A percentile compares a stretch with the other conserved stretches of the same genome.
These are phyloP conservation scores for Crucibulum cyathiforme DNA, from an alignment of 1,284 basidiomycete species.

Conservation along the genomic window DNA sequence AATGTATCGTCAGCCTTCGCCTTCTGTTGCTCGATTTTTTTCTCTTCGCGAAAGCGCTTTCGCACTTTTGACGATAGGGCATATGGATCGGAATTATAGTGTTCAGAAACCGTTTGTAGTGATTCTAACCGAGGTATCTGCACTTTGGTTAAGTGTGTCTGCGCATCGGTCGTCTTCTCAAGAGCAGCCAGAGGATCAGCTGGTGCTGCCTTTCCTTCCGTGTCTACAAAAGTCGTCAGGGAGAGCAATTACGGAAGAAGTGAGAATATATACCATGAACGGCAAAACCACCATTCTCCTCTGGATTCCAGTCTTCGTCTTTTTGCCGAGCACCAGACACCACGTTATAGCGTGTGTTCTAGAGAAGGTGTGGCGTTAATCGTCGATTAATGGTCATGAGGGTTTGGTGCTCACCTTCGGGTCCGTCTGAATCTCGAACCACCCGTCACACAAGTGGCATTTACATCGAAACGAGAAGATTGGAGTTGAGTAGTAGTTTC, in stretches of 20 bases:
- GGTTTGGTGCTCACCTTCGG: conserved; percentile 71
- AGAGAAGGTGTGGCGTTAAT: background rate
- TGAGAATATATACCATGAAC: conserved; percentile 68
- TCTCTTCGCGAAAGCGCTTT: conserved; percentile 84
- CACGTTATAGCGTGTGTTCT: conserved; percentile 97
- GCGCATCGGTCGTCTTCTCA: conserved; percentile 85
- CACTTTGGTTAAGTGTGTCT: conserved; percentile 73
- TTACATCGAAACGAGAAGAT: conserved; percentile 97
- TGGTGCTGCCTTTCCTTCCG: conserved; percentile 64
- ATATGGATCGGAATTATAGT: conserved; percentile 86
- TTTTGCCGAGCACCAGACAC: conserved; percentile 89
- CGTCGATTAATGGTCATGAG: background rate
- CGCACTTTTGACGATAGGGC: conserved; percentile 75
- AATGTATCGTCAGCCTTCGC: conserved; percentile 72
- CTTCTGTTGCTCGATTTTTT: conserved; percentile 75
- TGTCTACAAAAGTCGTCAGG: conserved; percentile 53
- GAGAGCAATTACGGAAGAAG: background rate
- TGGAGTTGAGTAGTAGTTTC: conserved; percentile 93
- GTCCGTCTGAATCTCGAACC: conserved; percentile 98
- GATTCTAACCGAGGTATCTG: conserved; percentile 80
- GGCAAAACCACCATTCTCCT: conserved; percentile 93
- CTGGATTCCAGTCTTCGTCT: conserved; percentile 95
- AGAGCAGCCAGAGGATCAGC: conserved; percentile 85
- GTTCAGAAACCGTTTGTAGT: conserved; percentile 75
- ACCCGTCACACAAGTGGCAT: conserved; percentile 91